Evolutionary conservation across 1,139 yeast genomes (phyloP), one percentile per base, ranked within the genome.

Genomic region (Ogataea hybrid): DNA sequence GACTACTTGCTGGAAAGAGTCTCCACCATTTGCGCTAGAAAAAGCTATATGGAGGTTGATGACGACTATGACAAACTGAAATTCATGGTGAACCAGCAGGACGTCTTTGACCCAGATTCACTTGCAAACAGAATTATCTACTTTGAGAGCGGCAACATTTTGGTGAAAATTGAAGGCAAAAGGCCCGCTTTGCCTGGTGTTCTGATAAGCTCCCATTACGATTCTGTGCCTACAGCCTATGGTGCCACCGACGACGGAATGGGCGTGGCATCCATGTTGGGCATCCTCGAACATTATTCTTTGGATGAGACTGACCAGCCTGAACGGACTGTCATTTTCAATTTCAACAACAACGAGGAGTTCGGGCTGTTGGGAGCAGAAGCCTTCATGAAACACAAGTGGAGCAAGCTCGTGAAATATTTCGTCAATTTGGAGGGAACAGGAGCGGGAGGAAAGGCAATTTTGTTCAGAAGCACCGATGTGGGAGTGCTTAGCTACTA

Each of bases 201-300:
- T 4, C 66, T 90, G 37, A 59, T 90, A 4, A 84, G 95, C 51
- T 90, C 96, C 3, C 97, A 90, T 64, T 90, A 68, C 57, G 97
- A 90, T 65, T 81, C 94, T 7, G 97, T 89, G 3, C 95, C 96
- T 12, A 78, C 95, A 3, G 81, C 90, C 11, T 79, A 70, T 57
- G 97, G 97, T 22, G 80, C 94, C 5, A 89, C 97, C 6, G 97
- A 90, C 61, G 96, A 87, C 58, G 97, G 97, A 0, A 82, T 83
- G 68, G 97, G 97, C n/a, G 72, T 87, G 47, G 95, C 92, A 1
- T 75, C 92, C 6, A 68, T 88, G 73, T 68, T 89, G 33, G 95
- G 92, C 1, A 68, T 85, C 2, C 66, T 89, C 47, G 69, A 78
- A 35, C 65, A 77, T 51, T 76, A 70, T 51, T 58, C 77, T 1